Conservation (phyloP, 1,284 basidiomycete genomes). For the Dichomitus squalens region DNA sequence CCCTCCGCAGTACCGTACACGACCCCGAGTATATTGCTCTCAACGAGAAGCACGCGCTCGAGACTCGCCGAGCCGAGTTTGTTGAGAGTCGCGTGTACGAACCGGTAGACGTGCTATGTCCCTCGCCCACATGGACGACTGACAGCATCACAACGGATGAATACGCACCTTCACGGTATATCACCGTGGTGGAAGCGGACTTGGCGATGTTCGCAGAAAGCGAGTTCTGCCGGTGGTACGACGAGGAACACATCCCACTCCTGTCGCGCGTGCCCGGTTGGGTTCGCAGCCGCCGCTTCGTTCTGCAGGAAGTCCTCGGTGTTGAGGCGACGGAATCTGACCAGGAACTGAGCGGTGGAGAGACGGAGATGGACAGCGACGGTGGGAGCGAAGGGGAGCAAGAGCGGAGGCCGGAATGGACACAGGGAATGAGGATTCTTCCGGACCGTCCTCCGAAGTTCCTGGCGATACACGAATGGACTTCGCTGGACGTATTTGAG, state of each 20-base stretch:
- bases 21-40: slow-evolving; percentile 53
- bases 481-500: slow-evolving; percentile 23
- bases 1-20: slow-evolving; percentile 45
- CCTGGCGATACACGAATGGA: slow-evolving; percentile 38
- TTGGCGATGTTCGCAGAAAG: slow-evolving; percentile 37
- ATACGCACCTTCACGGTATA: slow-evolving; percentile 27
- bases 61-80: slow-evolving; percentile 39
- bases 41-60: slow-evolving; percentile 41
- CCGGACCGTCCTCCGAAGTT: slow-evolving; percentile 30
- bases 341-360: neutral
- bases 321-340: neutral
- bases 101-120: slow-evolving; percentile 1
- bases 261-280: slow-evolving; percentile 37
- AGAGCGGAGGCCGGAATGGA: neutral
- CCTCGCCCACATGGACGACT: neutral
- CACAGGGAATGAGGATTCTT: neutral
- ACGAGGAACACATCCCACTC: slow-evolving; percentile 39
- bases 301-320: slow-evolving; percentile 29
- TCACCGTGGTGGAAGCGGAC: slow-evolving; percentile 37
- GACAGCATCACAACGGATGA: neutral
- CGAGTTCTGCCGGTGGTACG: slow-evolving; percentile 43
- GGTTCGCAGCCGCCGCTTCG: slow-evolving; percentile 37
- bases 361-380: neutral
- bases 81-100: slow-evolving; percentile 57
- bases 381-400: neutral